phyloP scores from a whole-genome alignment of 345 rosid species.

The Bretschneidera sinensis region DNA sequence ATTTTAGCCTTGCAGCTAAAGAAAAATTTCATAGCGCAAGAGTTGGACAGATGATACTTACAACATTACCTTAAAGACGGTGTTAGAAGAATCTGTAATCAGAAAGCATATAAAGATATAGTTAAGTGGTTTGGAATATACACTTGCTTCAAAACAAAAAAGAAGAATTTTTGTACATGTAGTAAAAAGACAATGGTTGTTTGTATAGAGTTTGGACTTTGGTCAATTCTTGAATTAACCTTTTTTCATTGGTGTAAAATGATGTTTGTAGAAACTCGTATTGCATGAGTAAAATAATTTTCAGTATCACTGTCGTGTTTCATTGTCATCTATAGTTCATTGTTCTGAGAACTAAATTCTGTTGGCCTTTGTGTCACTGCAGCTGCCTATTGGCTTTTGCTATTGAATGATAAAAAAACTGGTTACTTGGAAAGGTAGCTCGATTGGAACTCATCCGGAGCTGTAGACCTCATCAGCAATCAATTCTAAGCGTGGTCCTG shows the following conservation, averaged over 20 bases:
- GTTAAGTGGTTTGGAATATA: neutral
- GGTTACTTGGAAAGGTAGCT: neutral
- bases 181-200: too few species aligned
- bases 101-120: neutral
- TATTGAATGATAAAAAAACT: conserved; percentile 3
- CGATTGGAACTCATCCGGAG: conserved; percentile 4
- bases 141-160: neutral
- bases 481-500: conserved; percentile 13
- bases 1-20: neutral
- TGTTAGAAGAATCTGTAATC: neutral
- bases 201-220: neutral
- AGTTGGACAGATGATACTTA: neutral
- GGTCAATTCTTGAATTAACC: too few species aligned
- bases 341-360: conserved; percentile 1
- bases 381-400: conserved; percentile 4
- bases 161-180: neutral
- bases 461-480: neutral
- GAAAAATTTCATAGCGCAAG: neutral
- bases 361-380: neutral
- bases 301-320: neutral
- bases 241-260: too few species aligned
- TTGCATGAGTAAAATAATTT: neutral
- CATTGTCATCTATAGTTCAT: neutral
- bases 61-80: neutral
- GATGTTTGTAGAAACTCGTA: neutral